These are phyloP conservation scores for Apodospora peruviana DNA, from an alignment of 495 filamentous ascomycete genomes.

Conservation along the genomic window DNA sequence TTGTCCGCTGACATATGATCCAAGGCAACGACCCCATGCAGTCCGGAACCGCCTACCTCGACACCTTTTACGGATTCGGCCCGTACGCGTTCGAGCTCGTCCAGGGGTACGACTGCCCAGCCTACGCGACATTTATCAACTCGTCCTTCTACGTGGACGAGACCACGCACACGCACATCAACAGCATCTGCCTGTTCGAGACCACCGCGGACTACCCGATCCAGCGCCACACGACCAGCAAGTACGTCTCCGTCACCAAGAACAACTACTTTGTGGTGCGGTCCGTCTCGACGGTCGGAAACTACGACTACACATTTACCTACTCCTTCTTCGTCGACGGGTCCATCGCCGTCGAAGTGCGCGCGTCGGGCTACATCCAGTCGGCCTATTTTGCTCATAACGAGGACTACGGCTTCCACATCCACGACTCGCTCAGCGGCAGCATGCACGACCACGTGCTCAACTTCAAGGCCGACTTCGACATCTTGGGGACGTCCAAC, in stretches of 20 bases:
- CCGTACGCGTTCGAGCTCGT: conserved; percentile 41
- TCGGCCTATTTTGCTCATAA: conserved; percentile 45
- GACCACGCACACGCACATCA: conserved; percentile 32
- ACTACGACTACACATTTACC: conserved; percentile 38
- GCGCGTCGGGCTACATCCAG: conserved; percentile 53
- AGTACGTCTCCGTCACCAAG: conserved; percentile 34
- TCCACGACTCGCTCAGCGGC: conserved; percentile 47
- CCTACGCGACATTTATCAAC: conserved; percentile 43
- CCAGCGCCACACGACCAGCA: conserved; percentile 33
- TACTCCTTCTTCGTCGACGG: conserved; percentile 49
- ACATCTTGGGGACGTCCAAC: conserved; percentile 47
- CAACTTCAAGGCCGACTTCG: conserved; percentile 54
- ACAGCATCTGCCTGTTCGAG: conserved; percentile 49
- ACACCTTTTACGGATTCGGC: conserved; percentile 45
- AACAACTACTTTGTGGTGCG: conserved; percentile 42
- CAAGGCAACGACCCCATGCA: conserved; percentile 40
- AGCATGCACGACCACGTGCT: conserved; percentile 58
- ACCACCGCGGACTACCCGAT: conserved; percentile 39
- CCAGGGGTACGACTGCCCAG: conserved; percentile 47
- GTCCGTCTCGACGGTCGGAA: conserved; percentile 41
- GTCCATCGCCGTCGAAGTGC: conserved; percentile 46
- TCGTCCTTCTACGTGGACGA: conserved; percentile 31
- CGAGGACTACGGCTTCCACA: conserved; percentile 52
- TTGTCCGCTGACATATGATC: not conserved
- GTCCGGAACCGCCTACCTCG: conserved; percentile 36